phyloP scores from a whole-genome alignment of 805 yeast genomes.

The Schwanniomyces pseudopolymorphus region DNA sequence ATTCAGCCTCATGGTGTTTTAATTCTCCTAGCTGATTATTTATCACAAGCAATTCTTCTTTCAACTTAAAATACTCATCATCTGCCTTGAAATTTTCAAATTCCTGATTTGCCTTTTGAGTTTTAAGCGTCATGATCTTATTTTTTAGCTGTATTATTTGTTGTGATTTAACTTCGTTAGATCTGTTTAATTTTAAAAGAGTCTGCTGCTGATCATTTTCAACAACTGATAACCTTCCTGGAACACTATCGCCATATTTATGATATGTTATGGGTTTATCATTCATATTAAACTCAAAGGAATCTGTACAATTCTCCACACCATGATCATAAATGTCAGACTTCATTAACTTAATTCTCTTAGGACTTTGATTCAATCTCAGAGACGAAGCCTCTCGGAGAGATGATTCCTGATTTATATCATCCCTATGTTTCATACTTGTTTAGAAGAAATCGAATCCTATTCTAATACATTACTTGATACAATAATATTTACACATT shows the following conservation, averaged over 20 bases:
- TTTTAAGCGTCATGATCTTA: conserved; percentile 27
- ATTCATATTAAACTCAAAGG: neutral
- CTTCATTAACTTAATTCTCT: neutral
- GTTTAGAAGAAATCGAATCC: neutral
- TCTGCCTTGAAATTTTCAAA: conserved; percentile 31
- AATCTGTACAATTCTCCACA: neutral
- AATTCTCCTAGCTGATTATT: conserved; percentile 34
- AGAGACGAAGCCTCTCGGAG: neutral
- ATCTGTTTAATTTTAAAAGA: conserved; percentile 6
- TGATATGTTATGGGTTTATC: neutral
- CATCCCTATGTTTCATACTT: neutral
- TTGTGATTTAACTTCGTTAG: conserved; percentile 14
- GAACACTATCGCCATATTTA: neutral
- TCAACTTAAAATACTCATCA: conserved; percentile 35
- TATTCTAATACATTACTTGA: neutral
- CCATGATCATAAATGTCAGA: neutral
- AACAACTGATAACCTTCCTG: conserved; percentile 6
- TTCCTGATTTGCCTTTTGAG: conserved; percentile 38
- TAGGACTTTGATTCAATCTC: neutral
- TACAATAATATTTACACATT: neutral
- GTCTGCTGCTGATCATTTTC: conserved; percentile 13
- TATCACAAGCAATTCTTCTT: conserved; percentile 33
- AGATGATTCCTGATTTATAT: neutral
- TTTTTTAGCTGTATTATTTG: conserved; percentile 16
- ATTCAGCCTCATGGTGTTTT: conserved; percentile 19